Evolutionary conservation across 257 asterid species (phyloP).

Genomic region (Catharanthus roseus): DNA sequence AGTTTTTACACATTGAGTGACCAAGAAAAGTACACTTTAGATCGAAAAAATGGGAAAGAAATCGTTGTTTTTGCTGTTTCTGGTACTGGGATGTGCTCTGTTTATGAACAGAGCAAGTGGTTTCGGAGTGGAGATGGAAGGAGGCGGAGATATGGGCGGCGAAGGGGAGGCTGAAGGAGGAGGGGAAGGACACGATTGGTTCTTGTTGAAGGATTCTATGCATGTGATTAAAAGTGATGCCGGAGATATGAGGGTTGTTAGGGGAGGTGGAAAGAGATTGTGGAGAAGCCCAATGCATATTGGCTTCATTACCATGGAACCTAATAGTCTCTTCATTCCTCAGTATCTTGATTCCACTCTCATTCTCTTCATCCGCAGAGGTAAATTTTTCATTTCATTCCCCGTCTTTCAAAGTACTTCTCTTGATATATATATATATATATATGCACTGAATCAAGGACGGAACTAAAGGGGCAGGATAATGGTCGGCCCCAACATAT

Average conservation of each 20-base stretch:
- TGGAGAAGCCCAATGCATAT: slow-evolving; percentile 3
- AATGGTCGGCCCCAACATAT: no score
- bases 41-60: not conserved
- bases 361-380: slow-evolving; percentile 65
- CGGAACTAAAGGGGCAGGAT: no score
- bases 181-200: not conserved
- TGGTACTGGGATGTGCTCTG: not conserved
- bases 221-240: slow-evolving; percentile 59
- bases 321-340: slow-evolving; percentile 65
- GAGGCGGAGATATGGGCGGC: not conserved
- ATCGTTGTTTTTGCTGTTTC: not conserved
- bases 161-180: not conserved
- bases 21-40: no score
- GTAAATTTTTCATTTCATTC: slow-evolving; percentile 17
- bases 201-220: slow-evolving; percentile 1
- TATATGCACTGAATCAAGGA: no score
- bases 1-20: no score
- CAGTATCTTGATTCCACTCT: slow-evolving; percentile 77
- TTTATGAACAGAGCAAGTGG: not conserved
- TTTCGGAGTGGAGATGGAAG: not conserved
- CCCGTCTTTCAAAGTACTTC: not conserved
- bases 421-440: not conserved
- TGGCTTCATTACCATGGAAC: slow-evolving; percentile 79
- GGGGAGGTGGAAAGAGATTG: slow-evolving; percentile 27
- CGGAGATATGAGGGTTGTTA: slow-evolving; percentile 62